Evolutionary conservation across 1,139 yeast species (phyloP).

Genomic region (Lodderomyces parapsilosis): DNA sequence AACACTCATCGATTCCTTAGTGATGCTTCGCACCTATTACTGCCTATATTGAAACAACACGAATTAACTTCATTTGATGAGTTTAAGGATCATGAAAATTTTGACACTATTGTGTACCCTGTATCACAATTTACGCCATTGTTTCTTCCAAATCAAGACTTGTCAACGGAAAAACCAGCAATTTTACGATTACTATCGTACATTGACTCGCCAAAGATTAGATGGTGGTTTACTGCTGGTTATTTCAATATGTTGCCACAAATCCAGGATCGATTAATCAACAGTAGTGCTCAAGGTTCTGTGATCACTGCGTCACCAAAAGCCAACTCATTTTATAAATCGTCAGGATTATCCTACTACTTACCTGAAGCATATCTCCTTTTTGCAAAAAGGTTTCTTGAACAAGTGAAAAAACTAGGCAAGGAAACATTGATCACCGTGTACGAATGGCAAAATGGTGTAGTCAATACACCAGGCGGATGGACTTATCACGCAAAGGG

Average conservation of each 20-base stretch:
- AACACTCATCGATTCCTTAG: constrained; percentile 56
- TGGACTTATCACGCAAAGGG: constrained; percentile 99
- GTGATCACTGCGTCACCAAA: constrained; percentile 89
- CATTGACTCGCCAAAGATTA: constrained; percentile 53
- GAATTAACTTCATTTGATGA: constrained; percentile 35
- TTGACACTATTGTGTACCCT: constrained; percentile 81
- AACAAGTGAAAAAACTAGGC: constrained; percentile 46
- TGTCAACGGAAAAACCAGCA: constrained; percentile 79
- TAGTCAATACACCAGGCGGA: constrained; percentile 76
- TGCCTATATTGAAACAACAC: constrained; percentile 54
- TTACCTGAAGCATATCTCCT: constrained; percentile 87
- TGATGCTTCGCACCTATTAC: constrained; percentile 57
- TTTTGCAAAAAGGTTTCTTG: constrained; percentile 68
- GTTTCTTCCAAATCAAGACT: constrained; percentile 51
- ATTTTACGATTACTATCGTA: constrained; percentile 60
- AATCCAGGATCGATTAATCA: constrained; percentile 59
- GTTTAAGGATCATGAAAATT: constrained; percentile 21
- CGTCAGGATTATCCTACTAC: constrained; percentile 77
- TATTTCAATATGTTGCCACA: constrained; percentile 89
- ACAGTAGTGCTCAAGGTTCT: constrained; percentile 60
- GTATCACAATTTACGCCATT: constrained; percentile 89
- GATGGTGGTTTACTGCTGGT: constrained; percentile 95
- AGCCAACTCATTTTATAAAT: constrained; percentile 90
- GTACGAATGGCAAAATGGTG: constrained; percentile 85
- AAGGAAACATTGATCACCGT: constrained; percentile 52